Evolutionary conservation across 257 asterid species (phyloP).

Genomic region (Jacaranda copaia): DNA sequence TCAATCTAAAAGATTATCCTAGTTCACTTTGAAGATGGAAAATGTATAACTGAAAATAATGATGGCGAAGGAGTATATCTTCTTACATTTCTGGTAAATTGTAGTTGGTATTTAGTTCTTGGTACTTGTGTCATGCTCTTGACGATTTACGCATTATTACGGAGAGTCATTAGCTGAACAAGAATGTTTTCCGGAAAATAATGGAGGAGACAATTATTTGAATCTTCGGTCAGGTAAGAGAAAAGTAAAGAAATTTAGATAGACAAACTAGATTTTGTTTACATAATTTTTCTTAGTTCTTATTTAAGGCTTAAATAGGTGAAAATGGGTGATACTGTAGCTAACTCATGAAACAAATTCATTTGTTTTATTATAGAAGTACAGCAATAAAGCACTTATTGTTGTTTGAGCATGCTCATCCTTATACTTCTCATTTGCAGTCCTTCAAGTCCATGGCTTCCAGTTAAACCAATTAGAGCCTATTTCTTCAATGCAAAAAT

Average conservation of each 20-base stretch:
- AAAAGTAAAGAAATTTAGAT: not conserved
- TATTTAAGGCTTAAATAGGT: conserved; percentile 1
- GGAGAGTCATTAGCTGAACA: not conserved
- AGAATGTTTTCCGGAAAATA: not conserved
- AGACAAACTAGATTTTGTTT: not conserved
- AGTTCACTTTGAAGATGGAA: not conserved
- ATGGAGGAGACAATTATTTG: not conserved
- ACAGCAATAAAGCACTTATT: conserved; percentile 1
- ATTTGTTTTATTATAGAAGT: conserved; percentile 18
- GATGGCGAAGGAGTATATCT: not conserved
- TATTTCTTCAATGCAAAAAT: conserved; percentile 47
- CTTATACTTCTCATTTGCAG: conserved; percentile 59
- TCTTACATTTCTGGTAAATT: not conserved
- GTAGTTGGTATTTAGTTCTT: not conserved
- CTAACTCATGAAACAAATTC: not conserved
- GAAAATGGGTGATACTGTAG: not conserved
- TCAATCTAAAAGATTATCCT: not conserved
- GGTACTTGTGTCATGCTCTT: conserved; percentile 9
- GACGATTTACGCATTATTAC: not conserved
- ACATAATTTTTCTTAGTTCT: not conserved
- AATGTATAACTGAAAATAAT: not conserved
- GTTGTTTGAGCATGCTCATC: conserved; percentile 38
- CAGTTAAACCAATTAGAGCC: conserved; percentile 58
- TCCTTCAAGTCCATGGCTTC: conserved; percentile 59
- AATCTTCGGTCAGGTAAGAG: not conserved